Conservation (phyloP, 2,329 filamentous ascomycete species). For the Fusarium abutilonis region DNA sequence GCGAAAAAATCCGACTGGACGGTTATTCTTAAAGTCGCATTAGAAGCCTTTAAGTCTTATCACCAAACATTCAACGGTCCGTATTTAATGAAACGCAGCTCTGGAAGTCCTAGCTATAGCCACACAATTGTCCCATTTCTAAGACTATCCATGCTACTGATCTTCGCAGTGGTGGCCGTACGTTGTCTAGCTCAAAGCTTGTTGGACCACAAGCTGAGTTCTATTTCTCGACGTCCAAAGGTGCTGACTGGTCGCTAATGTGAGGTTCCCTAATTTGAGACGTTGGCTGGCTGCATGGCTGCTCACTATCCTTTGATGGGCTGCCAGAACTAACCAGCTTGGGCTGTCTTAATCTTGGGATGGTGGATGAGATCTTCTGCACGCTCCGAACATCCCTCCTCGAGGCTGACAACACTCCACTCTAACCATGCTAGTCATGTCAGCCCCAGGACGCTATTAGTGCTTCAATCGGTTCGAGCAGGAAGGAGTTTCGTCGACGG, state of each 20-base stretch:
- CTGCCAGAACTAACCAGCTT: slow-evolving; percentile 20
- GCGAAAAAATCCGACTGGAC: neutral
- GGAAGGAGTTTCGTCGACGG: neutral
- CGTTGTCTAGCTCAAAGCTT: slow-evolving; percentile 29
- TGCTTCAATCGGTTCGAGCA: slow-evolving; percentile 6
- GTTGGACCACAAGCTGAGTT: slow-evolving; percentile 23
- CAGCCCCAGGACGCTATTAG: slow-evolving; percentile 43
- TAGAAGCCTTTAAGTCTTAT: neutral
- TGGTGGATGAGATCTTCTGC: slow-evolving; percentile 15
- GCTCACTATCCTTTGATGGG: too few relatives aligned
- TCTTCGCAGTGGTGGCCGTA: slow-evolving; percentile 29
- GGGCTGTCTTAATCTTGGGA: slow-evolving; percentile 24
- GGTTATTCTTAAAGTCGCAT: neutral
- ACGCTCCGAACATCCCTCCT: slow-evolving; percentile 10
- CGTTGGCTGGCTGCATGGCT: slow-evolving; percentile 13
- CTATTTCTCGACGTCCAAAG: neutral
- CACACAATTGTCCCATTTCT: slow-evolving; percentile 8
- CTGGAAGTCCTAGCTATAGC: neutral
- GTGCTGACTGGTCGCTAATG: slow-evolving; percentile 13
- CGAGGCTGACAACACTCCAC: slow-evolving; percentile 33
- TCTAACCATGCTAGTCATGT: slow-evolving; percentile 26
- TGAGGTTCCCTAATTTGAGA: slow-evolving; percentile 13
- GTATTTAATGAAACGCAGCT: neutral
- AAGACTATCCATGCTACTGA: slow-evolving; percentile 26
- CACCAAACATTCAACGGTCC: neutral